These are phyloP conservation scores for Syzygium aromaticum DNA, from an alignment of 345 rosid genomes.

Conservation along the genomic window DNA sequence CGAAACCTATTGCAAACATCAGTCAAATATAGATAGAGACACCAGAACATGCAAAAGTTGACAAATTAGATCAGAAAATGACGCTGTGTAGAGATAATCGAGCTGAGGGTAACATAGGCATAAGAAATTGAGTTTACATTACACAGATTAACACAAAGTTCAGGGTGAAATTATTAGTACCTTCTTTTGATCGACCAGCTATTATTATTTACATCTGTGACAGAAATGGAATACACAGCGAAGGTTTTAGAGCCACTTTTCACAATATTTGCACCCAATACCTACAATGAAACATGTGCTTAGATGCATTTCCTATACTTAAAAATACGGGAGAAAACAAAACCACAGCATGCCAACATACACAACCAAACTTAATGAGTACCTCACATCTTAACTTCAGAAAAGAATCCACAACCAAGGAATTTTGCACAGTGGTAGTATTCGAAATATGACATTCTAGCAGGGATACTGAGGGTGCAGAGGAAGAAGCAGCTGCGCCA, in stretches of 20 bases:
- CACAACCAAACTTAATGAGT: constrained; percentile 10
- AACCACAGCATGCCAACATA: constrained; percentile 5
- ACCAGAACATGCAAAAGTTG: not conserved
- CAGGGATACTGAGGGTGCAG: constrained; percentile 33
- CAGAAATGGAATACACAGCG: constrained; percentile 93
- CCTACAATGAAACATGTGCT: constrained; percentile 48
- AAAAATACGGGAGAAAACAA: not conserved
- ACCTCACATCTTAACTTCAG: constrained; percentile 95
- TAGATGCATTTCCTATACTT: not conserved
- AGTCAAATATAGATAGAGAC: not conserved
- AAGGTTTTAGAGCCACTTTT: constrained; percentile 79
- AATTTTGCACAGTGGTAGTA: constrained; percentile 34
- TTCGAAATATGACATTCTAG: constrained; percentile 30
- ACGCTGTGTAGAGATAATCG: not conserved
- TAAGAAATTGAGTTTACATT: not conserved
- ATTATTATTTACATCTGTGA: constrained; percentile 71
- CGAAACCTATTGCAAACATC: constrained; percentile 50
- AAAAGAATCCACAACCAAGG: constrained; percentile 67
- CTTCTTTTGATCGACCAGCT: constrained; percentile 99
- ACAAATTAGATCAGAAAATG: not conserved
- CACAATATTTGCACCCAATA: constrained; percentile 95
- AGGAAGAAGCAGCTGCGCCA: constrained; percentile 67
- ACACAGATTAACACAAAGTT: not conserved
- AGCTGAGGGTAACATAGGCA: not conserved
- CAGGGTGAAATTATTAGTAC: constrained; percentile 24